phyloP scores from a whole-genome alignment of 2,329 filamentous ascomycete species.

The Fonsecaea erecta region DNA sequence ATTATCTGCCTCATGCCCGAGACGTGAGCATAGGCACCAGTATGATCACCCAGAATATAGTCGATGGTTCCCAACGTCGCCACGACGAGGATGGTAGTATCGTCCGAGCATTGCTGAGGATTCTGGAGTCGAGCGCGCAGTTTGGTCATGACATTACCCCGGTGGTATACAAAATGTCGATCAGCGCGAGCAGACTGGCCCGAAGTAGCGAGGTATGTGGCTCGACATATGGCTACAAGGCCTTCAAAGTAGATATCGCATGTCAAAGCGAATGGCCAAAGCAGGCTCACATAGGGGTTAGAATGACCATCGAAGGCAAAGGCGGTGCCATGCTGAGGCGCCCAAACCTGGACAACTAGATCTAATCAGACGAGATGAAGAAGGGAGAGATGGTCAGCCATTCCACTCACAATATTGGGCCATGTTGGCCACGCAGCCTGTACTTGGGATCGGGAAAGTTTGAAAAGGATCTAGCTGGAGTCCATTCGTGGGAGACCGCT shows the following conservation, averaged over 20 bases:
- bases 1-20: constrained; percentile 29
- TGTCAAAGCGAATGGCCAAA: constrained; percentile 26
- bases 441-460: constrained; percentile 23
- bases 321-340: constrained; percentile 25
- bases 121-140: constrained; percentile 17
- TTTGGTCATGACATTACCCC: constrained; percentile 23
- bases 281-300: constrained; percentile 27
- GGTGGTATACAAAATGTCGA: constrained; percentile 16
- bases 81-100: constrained; percentile 24
- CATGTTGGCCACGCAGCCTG: constrained; percentile 15
- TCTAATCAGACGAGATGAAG: constrained; percentile 1
- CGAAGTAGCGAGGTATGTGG: constrained; percentile 12
- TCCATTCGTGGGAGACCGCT: constrained; percentile 17
- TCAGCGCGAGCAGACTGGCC: constrained; percentile 18
- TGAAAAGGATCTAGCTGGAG: constrained; percentile 25
- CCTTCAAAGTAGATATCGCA: constrained; percentile 24
- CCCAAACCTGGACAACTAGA: constrained; percentile 27
- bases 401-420: constrained; percentile 23
- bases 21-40: constrained; percentile 18
- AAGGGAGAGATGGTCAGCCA: not conserved
- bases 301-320: constrained; percentile 25
- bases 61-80: constrained; percentile 26
- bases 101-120: constrained; percentile 20
- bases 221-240: constrained; percentile 25
- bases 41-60: constrained; percentile 27